Base-by-base conservation (phyloP, 768 basidiomycete species). In the Agaricus blazei region DNA sequence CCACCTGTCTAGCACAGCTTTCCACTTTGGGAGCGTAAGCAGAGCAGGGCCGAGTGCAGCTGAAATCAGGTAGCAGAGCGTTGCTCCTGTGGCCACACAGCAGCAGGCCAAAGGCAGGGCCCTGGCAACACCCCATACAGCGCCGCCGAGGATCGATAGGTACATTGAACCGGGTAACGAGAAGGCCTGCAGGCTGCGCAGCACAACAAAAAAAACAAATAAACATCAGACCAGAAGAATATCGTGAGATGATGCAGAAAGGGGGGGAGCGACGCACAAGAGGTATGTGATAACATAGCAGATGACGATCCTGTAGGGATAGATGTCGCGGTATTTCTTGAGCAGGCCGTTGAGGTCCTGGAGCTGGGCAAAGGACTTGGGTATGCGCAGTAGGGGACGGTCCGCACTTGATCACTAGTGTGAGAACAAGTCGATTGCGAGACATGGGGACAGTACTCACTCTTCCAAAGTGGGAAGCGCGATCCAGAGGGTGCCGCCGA, bases 81-180 rank as follows among this genome's bases (percentile, higher is more conserved):
- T 80, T 0, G 93, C 93, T 36, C 96, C 96, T 0, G 87, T 81
- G 12, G 94, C 93, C 52, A 98, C 90, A 68, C 93, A 96, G 60
- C 87, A 81, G 63, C 95, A 98, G 9, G 89, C 89, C n/a, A 98
- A 80, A 4, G 90, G 88, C 4, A 98, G 78, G 0, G 95, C 95
- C 9, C 84, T 72, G 2, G 90, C 71, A 28, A 96, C 86, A 38
- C 95, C 95, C 86, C 93, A 98, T 3, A 97, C 89, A 0, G 96
- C 96, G 34, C 96, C 96, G 19, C 90, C 94, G 11, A 98, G 84
- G 64, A 98, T 97, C 51, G 93, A 93, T 47, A 98, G 82, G 67
- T 98, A 98, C 94, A 98, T 96, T 42, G 93, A 96, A 1, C 95
- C 95, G 0, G 96, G 95, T 12, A 98, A 79, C 6, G 94, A 95